Conservation (phyloP, 768 basidiomycete species). For the Russula brevipes region DNA sequence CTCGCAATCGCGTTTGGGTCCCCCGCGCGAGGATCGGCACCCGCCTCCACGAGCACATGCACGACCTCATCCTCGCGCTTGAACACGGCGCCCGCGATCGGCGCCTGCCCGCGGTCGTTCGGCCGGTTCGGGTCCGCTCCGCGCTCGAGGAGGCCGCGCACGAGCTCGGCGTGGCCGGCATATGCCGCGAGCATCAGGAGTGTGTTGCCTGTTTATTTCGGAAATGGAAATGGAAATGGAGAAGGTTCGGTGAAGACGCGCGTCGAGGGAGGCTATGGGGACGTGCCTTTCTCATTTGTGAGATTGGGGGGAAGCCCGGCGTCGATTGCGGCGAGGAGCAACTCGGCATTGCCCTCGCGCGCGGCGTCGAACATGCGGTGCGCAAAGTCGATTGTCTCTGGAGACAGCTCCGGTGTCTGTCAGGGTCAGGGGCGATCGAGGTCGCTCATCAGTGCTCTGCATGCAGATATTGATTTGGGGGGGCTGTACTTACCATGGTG, state of each 20-base stretch:
- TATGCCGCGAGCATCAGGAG: constrained; percentile 77
- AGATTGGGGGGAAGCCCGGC: constrained; percentile 68
- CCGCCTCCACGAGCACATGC: constrained; percentile 42
- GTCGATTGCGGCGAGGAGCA: constrained; percentile 57
- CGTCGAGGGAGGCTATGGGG: background rate
- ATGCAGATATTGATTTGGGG: no score
- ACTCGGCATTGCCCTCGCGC: constrained; percentile 47
- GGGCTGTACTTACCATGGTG: no score
- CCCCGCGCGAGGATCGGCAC: constrained; percentile 61
- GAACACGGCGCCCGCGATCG: constrained; percentile 74
- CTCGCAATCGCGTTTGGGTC: constrained; percentile 64
- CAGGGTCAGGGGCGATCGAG: background rate
- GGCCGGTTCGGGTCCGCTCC: constrained; percentile 62
- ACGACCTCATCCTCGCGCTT: constrained; percentile 65
- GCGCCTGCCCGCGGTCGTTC: constrained; percentile 69
- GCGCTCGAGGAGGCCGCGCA: constrained; percentile 47
- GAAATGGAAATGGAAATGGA: background rate
- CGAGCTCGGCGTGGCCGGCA: constrained; percentile 54
- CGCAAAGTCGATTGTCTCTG: constrained; percentile 46
- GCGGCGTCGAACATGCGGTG: constrained; percentile 73
- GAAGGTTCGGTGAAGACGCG: background rate
- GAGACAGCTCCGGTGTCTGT: constrained; percentile 29
- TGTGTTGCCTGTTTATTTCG: constrained; percentile 53
- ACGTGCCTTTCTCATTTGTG: constrained; percentile 62
- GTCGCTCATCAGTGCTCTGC: no score